phyloP scores from a whole-genome alignment of 768 basidiomycete genomes.

The Leccinum truebloodii region DNA sequence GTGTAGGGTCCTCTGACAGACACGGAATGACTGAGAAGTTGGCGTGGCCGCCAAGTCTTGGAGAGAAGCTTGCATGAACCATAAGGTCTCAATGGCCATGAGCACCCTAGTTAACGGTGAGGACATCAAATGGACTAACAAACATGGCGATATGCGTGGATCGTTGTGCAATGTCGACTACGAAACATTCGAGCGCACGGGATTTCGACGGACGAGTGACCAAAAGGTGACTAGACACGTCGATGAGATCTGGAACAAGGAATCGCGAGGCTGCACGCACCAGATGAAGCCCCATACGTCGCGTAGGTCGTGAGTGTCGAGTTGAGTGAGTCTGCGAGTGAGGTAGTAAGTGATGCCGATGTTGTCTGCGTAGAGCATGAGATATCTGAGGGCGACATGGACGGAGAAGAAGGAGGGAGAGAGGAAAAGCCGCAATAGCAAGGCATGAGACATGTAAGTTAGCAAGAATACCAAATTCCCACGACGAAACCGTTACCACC shows the following conservation, averaged over 20 bases:
- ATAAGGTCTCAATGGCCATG: constrained; percentile 67
- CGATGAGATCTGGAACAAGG: constrained; percentile 12
- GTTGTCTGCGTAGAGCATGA: constrained; percentile 79
- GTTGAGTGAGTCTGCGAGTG: constrained; percentile 67
- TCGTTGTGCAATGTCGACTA: constrained; percentile 83
- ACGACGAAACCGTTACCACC: constrained; percentile 11
- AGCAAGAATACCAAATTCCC: constrained; percentile 11
- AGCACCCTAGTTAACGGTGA: constrained; percentile 15
- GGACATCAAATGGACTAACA: constrained; percentile 54
- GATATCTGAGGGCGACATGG: constrained; percentile 89
- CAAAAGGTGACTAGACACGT: constrained; percentile 75
- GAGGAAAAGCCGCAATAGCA: constrained; percentile 89
- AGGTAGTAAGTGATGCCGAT: constrained; percentile 92
- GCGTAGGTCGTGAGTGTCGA: constrained; percentile 68
- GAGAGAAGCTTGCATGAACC: constrained; percentile 98
- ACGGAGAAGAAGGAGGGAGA: constrained; percentile 92
- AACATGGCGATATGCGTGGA: constrained; percentile 96
- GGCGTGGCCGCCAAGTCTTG: constrained; percentile 62
- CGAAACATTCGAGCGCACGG: constrained; percentile 91
- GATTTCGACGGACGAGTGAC: constrained; percentile 91
- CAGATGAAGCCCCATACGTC: constrained; percentile 92
- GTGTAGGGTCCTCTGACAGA: constrained; percentile 90
- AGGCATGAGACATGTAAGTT: constrained; percentile 60
- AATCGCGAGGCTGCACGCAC: constrained; percentile 39
- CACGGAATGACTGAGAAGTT: constrained; percentile 76